A percentile compares a stretch with the other conserved stretches of the same genome.
phyloP scores from a whole-genome alignment of 2,329 filamentous ascomycete genomes.

The Chaetothyriales sp. region DNA sequence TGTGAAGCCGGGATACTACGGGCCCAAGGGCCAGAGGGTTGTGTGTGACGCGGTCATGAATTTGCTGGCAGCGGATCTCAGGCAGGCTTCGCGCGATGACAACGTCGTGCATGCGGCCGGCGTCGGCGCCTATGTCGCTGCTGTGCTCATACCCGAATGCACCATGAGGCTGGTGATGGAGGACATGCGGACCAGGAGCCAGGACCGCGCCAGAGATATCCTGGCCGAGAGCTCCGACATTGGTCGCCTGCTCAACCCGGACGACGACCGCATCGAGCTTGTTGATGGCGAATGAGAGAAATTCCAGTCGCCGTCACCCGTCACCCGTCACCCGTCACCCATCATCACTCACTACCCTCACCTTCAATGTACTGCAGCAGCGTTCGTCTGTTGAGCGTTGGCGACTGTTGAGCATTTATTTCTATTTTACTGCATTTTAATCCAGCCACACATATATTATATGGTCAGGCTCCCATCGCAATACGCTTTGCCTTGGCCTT shows the following conservation, averaged over 20 bases:
- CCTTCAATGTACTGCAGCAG: not conserved
- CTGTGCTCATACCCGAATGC: conserved; percentile 61
- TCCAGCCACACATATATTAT: not conserved
- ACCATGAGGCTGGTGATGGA: conserved; percentile 41
- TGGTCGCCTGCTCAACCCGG: conserved; percentile 53
- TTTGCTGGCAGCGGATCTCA: conserved; percentile 35
- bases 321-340: no score
- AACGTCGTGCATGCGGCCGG: conserved; percentile 51
- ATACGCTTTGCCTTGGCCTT: conserved; percentile 1
- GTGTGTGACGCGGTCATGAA: conserved; percentile 39
- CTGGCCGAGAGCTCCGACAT: conserved; percentile 52
- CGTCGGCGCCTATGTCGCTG: conserved; percentile 53
- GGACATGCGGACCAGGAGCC: conserved; percentile 35
- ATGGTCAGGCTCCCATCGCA: not conserved
- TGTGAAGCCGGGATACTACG: conserved; percentile 69
- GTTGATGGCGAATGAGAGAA: conserved; percentile 20
- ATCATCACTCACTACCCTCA: no score
- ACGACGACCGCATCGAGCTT: conserved; percentile 40
- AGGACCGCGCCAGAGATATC: conserved; percentile 35
- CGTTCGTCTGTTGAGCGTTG: not conserved
- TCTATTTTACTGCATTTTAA: not conserved
- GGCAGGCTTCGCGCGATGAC: conserved; percentile 48
- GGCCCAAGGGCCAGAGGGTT: conserved; percentile 52
- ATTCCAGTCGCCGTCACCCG: not conserved
- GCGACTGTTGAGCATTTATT: not conserved